These are phyloP conservation scores for Mediolabrus comicus DNA, from an alignment of 108 stramenopile genomes.

Conservation along the genomic window DNA sequence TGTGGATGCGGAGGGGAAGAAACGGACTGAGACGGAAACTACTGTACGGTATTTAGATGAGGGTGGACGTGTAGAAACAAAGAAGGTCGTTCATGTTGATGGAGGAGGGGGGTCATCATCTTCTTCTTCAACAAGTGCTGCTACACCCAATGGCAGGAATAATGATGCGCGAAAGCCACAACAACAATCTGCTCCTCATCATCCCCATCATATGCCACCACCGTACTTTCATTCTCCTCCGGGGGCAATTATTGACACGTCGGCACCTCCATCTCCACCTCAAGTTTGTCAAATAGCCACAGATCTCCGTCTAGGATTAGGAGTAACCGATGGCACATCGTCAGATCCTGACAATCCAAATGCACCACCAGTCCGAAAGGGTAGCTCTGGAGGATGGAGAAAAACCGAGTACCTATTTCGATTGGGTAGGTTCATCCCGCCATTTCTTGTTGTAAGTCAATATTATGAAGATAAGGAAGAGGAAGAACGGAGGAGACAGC, in stretches of 20 bases:
- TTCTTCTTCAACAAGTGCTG: not conserved
- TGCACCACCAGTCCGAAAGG: not conserved
- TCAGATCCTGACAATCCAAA: constrained; percentile 16
- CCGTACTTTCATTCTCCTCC: not conserved
- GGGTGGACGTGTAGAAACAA: constrained; percentile 38
- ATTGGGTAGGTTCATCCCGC: constrained; percentile 34
- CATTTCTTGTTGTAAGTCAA: constrained; percentile 29
- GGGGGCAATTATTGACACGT: not conserved
- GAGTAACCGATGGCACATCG: constrained; percentile 18
- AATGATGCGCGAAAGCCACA: no score
- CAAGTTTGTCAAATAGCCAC: constrained; percentile 27
- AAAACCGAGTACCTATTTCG: constrained; percentile 35
- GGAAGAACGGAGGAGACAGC: constrained; percentile 5
- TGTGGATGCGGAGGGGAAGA: constrained; percentile 32
- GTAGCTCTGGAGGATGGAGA: constrained; percentile 20
- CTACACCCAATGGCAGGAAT: not conserved
- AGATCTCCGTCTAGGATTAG: constrained; percentile 19
- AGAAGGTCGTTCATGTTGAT: constrained; percentile 21
- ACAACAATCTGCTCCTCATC: not conserved
- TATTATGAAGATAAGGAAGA: constrained; percentile 39
- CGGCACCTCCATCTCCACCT: constrained; percentile 3
- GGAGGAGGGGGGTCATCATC: not conserved
- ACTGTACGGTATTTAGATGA: constrained; percentile 37
- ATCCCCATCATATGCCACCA: not conserved
- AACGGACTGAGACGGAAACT: constrained; percentile 24